phyloP scores from a whole-genome alignment of 2,329 filamentous ascomycete species.

The Talaromyces atroroseus region DNA sequence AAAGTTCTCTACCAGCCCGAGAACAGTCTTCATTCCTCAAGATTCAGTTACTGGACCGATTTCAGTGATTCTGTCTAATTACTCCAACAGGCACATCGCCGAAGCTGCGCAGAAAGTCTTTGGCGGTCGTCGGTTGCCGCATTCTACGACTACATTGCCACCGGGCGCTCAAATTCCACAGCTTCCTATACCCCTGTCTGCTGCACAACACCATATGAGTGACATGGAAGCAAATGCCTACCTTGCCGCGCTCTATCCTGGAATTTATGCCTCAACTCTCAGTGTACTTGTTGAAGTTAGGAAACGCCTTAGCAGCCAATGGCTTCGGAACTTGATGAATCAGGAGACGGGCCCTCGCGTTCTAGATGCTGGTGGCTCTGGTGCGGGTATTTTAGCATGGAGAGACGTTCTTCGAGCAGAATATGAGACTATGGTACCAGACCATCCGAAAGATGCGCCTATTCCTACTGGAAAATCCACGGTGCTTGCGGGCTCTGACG shows the following conservation, averaged over 20 bases:
- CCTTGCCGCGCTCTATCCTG: conserved; percentile 55
- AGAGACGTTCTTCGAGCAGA: conserved; percentile 72
- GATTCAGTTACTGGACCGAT: conserved; percentile 66
- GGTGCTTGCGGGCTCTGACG: conserved; percentile 70
- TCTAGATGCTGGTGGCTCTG: conserved; percentile 58
- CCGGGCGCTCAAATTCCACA: conserved; percentile 47
- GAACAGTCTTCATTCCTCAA: conserved; percentile 69
- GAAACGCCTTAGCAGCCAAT: conserved; percentile 54
- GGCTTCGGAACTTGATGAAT: conserved; percentile 52
- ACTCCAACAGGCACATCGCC: conserved; percentile 68
- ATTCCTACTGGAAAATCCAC: conserved; percentile 63
- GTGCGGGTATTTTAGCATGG: conserved; percentile 58
- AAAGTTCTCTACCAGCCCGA: conserved; percentile 67
- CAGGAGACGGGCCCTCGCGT: conserved; percentile 54
- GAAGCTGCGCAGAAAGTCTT: conserved; percentile 68
- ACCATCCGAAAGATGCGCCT: conserved; percentile 34
- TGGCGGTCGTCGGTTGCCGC: conserved; percentile 69
- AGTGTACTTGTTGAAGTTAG: conserved; percentile 56
- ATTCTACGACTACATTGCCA: conserved; percentile 66
- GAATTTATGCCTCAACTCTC: conserved; percentile 54
- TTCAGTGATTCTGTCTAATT: conserved; percentile 59
- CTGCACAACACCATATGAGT: conserved; percentile 52
- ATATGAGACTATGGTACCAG: conserved; percentile 63
- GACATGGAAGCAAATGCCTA: conserved; percentile 58
- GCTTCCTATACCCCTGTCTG: conserved; percentile 53